Percentiles rank a stretch among this genome's conserved stretches.
Conservation (phyloP, 192 early-diverging fungal genomes). For the Entomortierella parvispora region DNA sequence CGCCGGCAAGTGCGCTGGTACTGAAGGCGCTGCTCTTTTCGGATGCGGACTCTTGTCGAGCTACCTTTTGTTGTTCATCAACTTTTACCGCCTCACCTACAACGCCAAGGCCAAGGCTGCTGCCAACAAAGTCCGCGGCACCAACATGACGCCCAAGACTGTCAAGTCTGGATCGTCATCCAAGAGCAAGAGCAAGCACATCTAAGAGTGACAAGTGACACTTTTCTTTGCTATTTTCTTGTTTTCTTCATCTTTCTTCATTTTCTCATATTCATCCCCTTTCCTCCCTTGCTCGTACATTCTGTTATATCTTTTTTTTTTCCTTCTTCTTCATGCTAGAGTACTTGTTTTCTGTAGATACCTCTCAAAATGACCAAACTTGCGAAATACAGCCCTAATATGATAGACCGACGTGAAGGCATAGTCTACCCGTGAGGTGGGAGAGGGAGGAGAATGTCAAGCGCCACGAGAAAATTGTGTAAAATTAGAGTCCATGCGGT, state of each 20-base stretch:
- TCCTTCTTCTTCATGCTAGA: background rate
- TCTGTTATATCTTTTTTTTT: background rate
- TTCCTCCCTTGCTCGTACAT: background rate
- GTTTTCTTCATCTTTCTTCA: background rate
- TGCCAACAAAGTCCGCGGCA: slow-evolving; percentile 1
- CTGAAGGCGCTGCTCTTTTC: slow-evolving; percentile 77
- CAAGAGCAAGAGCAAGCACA: slow-evolving; percentile 28
- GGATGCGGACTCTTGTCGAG: slow-evolving; percentile 79
- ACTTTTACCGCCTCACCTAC: slow-evolving; percentile 87
- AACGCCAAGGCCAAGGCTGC: slow-evolving; percentile 45
- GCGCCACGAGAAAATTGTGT: no score
- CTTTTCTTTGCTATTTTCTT: background rate
- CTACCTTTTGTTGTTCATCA: slow-evolving; percentile 86
- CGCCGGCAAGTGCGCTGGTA: slow-evolving; percentile 75
- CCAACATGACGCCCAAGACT: slow-evolving; percentile 10
- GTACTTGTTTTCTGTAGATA: background rate
- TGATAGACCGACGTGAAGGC: no score
- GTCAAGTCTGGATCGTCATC: slow-evolving; percentile 17
- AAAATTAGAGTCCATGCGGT: no score
- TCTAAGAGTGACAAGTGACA: background rate
- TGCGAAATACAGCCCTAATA: no score
- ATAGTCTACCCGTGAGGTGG: no score
- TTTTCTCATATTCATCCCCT: background rate
- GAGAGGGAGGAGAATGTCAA: no score
- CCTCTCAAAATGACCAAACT: no score